A percentile compares a stretch with the other conserved stretches of the same genome.
These are phyloP conservation scores for Castanea mollissima DNA, from an alignment of 306 rosid genomes.

Conservation along the genomic window DNA sequence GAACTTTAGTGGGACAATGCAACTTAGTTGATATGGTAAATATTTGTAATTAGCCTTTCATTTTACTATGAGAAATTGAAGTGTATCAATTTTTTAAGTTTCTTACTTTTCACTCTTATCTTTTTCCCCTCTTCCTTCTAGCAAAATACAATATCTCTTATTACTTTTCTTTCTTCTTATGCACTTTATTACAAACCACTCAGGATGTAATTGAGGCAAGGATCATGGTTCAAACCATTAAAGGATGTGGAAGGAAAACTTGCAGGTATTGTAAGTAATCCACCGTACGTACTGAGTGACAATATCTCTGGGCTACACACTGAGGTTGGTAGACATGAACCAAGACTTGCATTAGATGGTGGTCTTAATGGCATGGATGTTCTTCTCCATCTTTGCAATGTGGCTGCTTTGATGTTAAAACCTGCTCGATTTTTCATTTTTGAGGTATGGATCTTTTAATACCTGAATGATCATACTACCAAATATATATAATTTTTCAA, in stretches of 20 bases:
- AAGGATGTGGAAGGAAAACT: conserved; percentile 62
- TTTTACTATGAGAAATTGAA: neutral
- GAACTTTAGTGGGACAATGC: no score
- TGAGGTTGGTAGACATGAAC: conserved; percentile 87
- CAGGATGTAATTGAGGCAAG: conserved; percentile 74
- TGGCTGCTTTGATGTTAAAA: conserved; percentile 65
- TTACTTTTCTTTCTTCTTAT: conserved; percentile 8
- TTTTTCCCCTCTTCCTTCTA: neutral
- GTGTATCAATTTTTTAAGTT: neutral
- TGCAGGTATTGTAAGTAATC: conserved; percentile 80
- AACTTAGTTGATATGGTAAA: no score
- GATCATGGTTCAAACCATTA: conserved; percentile 85
- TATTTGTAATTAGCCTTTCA: no score
- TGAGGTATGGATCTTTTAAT: conserved; percentile 48
- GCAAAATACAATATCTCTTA: neutral
- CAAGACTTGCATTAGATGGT: conserved; percentile 75
- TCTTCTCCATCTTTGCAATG: conserved; percentile 75
- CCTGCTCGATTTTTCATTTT: conserved; percentile 87
- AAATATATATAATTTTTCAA: neutral
- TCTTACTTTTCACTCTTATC: neutral
- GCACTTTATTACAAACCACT: conserved; percentile 15
- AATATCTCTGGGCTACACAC: conserved; percentile 71
- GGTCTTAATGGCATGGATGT: conserved; percentile 65
- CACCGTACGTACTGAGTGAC: conserved; percentile 83
- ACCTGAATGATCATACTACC: neutral